Evolutionary conservation across 1,139 yeast genomes (phyloP).

Genomic region (Saccharomyces hybrid): DNA sequence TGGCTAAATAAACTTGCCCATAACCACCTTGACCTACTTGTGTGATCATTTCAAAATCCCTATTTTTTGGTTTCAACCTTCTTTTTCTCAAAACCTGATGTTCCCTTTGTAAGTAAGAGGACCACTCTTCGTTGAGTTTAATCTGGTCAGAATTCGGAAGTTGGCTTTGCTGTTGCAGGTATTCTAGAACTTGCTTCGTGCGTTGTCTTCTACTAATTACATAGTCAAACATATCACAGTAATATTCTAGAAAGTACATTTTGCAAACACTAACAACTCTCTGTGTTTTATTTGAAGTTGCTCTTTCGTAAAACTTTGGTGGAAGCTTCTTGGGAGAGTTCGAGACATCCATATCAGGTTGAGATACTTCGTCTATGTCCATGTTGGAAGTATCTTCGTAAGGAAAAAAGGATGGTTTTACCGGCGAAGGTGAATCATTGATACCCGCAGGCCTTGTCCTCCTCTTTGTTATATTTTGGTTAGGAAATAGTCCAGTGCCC

Average conservation of each 20-base stretch:
- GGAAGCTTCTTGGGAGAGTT: constrained; percentile 38
- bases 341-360: constrained; percentile 21
- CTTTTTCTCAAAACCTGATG: constrained; percentile 79
- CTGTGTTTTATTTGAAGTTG: constrained; percentile 70
- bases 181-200: constrained; percentile 54
- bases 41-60: constrained; percentile 91
- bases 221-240: constrained; percentile 93
- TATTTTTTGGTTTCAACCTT: constrained; percentile 85
- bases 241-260: constrained; percentile 83
- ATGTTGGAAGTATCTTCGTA: constrained; percentile 16
- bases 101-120: constrained; percentile 75
- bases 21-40: constrained; percentile 99
- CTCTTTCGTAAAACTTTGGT: constrained; percentile 49
- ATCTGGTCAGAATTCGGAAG: constrained; percentile 39
- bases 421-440: background rate
- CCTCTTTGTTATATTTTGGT: background rate
- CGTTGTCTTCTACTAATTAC: constrained; percentile 83
- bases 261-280: constrained; percentile 78
- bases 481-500: background rate
- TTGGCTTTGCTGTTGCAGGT: constrained; percentile 40
- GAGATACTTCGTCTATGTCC: constrained; percentile 29
- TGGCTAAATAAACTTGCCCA: constrained; percentile 93
- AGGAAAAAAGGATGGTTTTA: background rate
- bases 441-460: background rate
- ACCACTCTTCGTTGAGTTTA: constrained; percentile 52